Evolutionary conservation across 768 basidiomycete genomes (phyloP), one percentile per base, ranked within the genome.

Genomic region (Pleurotus tuber-regium): DNA sequence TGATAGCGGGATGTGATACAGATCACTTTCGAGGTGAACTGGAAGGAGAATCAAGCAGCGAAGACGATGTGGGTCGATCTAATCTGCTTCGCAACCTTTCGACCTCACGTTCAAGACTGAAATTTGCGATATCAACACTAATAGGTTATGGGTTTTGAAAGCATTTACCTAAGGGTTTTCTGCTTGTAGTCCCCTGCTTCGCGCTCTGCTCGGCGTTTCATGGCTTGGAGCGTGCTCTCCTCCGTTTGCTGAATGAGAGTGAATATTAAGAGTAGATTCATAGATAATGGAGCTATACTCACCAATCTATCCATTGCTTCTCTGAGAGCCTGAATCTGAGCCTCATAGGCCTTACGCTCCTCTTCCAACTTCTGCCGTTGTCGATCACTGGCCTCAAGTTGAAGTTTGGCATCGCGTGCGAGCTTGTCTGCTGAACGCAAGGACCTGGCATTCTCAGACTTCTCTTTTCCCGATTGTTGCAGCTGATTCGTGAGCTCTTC

Each of bases 121-220:
- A 25, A 38, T 14, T 41, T 40, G 4, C 39, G n/a, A 38, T 41
- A 16, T 29, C 53, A 31, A 44, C 59, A 42, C 38, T 39, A 30
- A 35, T 21, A n/a, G n/a, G n/a, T n/a, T 26, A 49, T 43, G 25
- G 12, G 11, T 44, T 4, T 50, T 16, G 30, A 26, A 51, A 25
- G 19, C 36, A 65, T 84, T 44, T 59, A 89, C 88, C 76, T 80
- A 12, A 89, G 71, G 35, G 82, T 75, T 54, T 79, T 80, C 64
- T 89, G 86, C 64, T 82, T 87, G 59, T 79, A 82, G 57, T 92
- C 89, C 4, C 70, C 79, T 25, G 84, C 86, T 58, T 92, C 89
- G 31, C 87, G 77, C 59, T 90, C 89, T 30, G 85, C 86, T 36
- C 87, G 77, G 26, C 89, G 82, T 65, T 89, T 89, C 19, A 78